Base-by-base conservation (phyloP, 768 basidiomycete species). In the Termitomyces sp. region DNA sequence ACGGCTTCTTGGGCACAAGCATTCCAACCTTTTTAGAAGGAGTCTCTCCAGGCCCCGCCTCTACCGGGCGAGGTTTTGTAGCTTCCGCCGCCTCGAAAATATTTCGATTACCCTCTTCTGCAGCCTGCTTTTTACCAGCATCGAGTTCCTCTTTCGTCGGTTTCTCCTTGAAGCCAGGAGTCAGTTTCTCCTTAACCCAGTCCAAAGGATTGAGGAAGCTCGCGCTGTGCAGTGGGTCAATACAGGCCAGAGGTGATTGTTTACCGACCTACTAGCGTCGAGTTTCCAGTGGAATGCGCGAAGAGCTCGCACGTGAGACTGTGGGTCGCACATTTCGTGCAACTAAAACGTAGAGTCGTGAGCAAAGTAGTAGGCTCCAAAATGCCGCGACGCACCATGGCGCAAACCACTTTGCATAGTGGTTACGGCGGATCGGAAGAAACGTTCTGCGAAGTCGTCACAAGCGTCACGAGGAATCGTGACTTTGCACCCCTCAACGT, bases 151-250 rank as follows among this genome's bases (percentile, higher is more conserved):
- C 79, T 52, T 73, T 70, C 33, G 72, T 72, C 55, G 69, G 70
- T 63, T 73, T 75, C 67, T 81, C 73, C 52, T 78, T 79, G 24
- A 79, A 66, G 6, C 69, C 70, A 1, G 84, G 81, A 3, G 73
- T 72, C 15, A 90, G 72, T 55, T 81, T 83, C 47, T 87, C 80
- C 58, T 77, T 78, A 9, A 90, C 68, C 88, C 88, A 90, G 18
- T 75, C 72, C 45, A 89, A 64, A 24, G 87, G 86, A 63, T 77
- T 81, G 61, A 81, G 76, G 42, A 78, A 79, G 61, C 84, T 83
- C 29, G 72, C 71, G 62, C 78, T 75, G 57, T 28, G 37, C 24
- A 50, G 16, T 48, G 31, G n/a, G 57, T 54, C 36, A 56, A 41
- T 36, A 54, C 18, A 51, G 20, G 50, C 56, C 39, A 61, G 53